A percentile compares a stretch with the other conserved stretches of the same genome.
Conservation (phyloP, 129 eudicot species). For the Ambrosia trifida region DNA sequence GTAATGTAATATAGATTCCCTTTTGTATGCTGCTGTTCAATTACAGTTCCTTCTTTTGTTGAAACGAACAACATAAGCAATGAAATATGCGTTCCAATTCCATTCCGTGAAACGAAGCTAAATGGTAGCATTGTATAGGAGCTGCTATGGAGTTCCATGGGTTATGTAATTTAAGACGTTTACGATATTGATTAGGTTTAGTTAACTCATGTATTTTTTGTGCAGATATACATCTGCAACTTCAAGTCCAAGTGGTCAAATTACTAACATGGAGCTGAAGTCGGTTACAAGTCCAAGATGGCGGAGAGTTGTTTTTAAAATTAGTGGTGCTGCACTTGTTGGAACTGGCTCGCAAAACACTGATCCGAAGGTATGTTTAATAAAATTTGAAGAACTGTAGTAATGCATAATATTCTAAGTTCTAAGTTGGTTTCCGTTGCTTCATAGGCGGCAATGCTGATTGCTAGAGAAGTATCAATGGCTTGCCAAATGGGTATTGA, state of each 20-base stretch:
- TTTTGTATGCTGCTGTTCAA: no score
- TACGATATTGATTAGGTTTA: neutral
- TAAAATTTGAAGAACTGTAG: no score
- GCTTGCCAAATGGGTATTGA: constrained; percentile 80
- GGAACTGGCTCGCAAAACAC: constrained; percentile 62
- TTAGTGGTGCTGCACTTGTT: constrained; percentile 80
- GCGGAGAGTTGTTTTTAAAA: constrained; percentile 84
- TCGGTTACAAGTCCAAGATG: constrained; percentile 60
- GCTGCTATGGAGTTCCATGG: neutral
- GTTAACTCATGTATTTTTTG: constrained; percentile 1
- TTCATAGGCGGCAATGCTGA: constrained; percentile 65
- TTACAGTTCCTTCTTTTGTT: no score
- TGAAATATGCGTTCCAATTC: no score
- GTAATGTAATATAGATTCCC: no score
- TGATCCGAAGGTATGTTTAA: constrained; percentile 68
- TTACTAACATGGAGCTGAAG: constrained; percentile 48
- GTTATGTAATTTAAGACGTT: neutral
- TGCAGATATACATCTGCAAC: constrained; percentile 56
- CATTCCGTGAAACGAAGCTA: neutral
- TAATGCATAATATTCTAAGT: neutral
- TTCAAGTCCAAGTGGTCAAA: constrained; percentile 47
- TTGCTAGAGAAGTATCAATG: constrained; percentile 75
- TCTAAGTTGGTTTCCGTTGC: constrained; percentile 8
- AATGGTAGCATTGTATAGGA: neutral
- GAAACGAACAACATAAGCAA: no score